A percentile compares a stretch with the other conserved stretches of the same genome.
These are phyloP conservation scores for Stemphylium lycopersici DNA, from an alignment of 2,329 filamentous ascomycete genomes.

Conservation along the genomic window DNA sequence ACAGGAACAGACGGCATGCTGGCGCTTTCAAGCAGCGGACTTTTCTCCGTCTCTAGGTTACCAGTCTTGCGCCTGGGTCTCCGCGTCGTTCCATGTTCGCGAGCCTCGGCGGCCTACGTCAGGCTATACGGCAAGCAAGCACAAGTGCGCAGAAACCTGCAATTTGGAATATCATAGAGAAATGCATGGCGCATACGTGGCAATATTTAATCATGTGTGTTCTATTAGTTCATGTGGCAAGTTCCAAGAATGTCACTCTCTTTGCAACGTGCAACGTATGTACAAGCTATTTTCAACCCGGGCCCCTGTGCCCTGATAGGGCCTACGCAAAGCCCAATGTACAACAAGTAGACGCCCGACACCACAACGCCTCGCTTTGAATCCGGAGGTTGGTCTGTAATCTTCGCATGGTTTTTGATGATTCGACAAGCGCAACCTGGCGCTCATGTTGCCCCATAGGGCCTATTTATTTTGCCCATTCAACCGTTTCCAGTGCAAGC, in stretches of 20 bases:
- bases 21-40: neutral
- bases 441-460: neutral
- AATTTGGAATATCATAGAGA: slow-evolving; percentile 2
- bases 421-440: neutral
- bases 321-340: neutral
- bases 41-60: neutral
- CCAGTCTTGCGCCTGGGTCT: slow-evolving; percentile 2
- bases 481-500: slow-evolving; percentile 87
- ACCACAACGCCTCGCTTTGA: slow-evolving; percentile 16
- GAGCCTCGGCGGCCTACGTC: slow-evolving; percentile 28
- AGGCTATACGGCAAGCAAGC: slow-evolving; percentile 4
- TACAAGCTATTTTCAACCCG: slow-evolving; percentile 3
- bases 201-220: neutral
- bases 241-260: neutral
- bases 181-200: neutral
- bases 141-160: slow-evolving; percentile 19
- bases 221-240: neutral
- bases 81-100: slow-evolving; percentile 8
- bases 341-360: slow-evolving; percentile 1
- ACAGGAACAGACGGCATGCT: neutral
- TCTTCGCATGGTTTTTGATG: neutral
- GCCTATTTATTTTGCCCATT: slow-evolving; percentile 70
- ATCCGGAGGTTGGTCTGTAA: neutral
- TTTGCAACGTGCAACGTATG: neutral
- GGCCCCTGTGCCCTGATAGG: slow-evolving; percentile 1